Base-by-base conservation (phyloP, 108 stramenopile genomes). In the Cyclotella cryptica region DNA sequence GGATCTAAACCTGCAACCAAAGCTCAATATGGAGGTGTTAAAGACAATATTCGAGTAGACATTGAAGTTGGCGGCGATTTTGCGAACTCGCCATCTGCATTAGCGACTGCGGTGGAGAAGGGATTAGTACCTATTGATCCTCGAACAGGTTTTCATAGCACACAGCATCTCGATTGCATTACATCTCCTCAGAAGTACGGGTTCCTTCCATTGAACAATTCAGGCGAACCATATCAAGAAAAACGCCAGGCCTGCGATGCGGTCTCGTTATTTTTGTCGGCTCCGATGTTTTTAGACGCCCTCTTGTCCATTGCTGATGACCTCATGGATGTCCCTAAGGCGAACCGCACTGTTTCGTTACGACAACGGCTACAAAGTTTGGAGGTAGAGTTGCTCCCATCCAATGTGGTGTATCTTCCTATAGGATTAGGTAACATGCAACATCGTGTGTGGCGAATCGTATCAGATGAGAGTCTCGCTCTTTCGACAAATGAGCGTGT, bases 401-500 rank as follows among this genome's bases (percentile, higher is more conserved):
- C 82, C 57, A 94, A 93, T 67, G 85, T 87, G 10, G 85, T 96
- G 18, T 97, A 97, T 86, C 46, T 97, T 10, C 97, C 97, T 12
- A 70, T 96, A 10, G 58, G 58, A 7, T 59, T 59, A 59, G 78
- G 77, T 55, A 81, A 94, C 61, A 64, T 74, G 41, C 66, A 88
- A 43, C 95, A 97, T 81, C 83, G 95, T 44, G 93, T 97, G 3
- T 97, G 94, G 94, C 75, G 95, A 39, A 89, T 95, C 30, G 90
- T 91, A 18, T 73, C 85, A 5, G 85, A 90, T 46, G 97, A 98
- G 85, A 85, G 85, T 53, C 84, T 97, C 53, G 93, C 96, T 0
- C 86, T 98, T 57, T 85, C 84, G 43, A 98, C 97, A 5, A 96
- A 96, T 63, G 96, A 97, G 79, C 87, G 97, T n/a, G 96, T 96